These are phyloP conservation scores for Salvia hispanica DNA, from an alignment of 257 asterid species.

Conservation along the genomic window DNA sequence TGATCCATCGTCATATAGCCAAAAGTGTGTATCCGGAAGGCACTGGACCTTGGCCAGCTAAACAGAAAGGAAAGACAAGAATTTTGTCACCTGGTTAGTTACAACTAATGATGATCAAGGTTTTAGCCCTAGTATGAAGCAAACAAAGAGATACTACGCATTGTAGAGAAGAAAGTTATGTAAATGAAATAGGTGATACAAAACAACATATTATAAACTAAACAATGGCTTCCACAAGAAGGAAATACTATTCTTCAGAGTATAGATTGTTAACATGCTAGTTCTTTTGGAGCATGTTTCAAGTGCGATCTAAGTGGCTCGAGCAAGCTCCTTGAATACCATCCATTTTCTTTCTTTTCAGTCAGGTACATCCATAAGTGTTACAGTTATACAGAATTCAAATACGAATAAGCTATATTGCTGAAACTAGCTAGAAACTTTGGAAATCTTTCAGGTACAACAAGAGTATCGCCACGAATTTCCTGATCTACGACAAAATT, in stretches of 20 bases:
- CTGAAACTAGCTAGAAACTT: background rate
- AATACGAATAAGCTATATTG: background rate
- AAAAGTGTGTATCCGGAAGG: conserved; percentile 63
- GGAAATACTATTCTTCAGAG: conserved; percentile 3
- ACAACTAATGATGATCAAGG: background rate
- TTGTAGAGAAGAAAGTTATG: background rate
- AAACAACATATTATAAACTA: conserved; percentile 16
- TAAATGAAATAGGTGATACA: background rate
- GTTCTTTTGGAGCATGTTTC: background rate
- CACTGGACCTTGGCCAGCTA: conserved; percentile 81
- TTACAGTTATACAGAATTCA: background rate
- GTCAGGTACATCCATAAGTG: conserved; percentile 2
- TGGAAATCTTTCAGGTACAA: background rate
- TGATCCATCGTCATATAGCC: conserved; percentile 88
- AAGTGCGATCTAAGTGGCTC: background rate
- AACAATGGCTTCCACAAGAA: conserved; percentile 11
- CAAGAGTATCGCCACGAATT: background rate
- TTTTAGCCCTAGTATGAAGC: background rate
- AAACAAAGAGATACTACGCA: background rate
- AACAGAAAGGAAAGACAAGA: conserved; percentile 25
- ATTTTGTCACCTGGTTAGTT: conserved; percentile 12
- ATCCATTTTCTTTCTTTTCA: background rate
- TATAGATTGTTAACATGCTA: background rate
- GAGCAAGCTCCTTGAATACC: background rate
- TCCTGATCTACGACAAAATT: background rate